phyloP scores from a whole-genome alignment of 495 filamentous ascomycete genomes.

The Cudoniella acicularis region DNA sequence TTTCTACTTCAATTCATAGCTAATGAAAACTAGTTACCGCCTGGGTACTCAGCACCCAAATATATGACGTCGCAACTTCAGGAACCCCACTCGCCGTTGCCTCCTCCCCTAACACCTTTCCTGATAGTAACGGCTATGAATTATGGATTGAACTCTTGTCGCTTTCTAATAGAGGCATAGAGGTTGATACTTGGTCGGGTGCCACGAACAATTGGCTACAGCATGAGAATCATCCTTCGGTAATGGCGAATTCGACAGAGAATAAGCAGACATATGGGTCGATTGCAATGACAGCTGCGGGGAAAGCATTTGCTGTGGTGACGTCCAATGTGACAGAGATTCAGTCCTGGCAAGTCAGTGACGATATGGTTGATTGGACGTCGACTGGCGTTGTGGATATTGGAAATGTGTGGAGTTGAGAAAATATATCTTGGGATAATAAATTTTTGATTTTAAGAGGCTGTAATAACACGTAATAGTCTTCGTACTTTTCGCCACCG shows the following conservation, averaged over 20 bases:
- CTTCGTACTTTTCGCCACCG: too few species aligned
- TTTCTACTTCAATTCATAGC: constrained; percentile 1
- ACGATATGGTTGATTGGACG: constrained; percentile 23
- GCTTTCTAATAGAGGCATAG: constrained; percentile 13
- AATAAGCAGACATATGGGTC: constrained; percentile 7
- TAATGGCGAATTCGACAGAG: constrained; percentile 21
- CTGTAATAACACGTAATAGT: neutral
- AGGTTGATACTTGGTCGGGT: constrained; percentile 25
- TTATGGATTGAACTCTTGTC: constrained; percentile 24
- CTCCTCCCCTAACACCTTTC: constrained; percentile 10
- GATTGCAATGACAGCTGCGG: constrained; percentile 22
- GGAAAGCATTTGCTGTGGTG: constrained; percentile 22
- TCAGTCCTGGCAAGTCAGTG: constrained; percentile 20
- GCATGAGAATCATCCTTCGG: constrained; percentile 15
- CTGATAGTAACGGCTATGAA: constrained; percentile 15
- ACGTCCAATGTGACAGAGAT: constrained; percentile 16
- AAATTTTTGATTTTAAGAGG: neutral
- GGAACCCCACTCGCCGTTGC: constrained; percentile 22
- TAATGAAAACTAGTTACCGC: constrained; percentile 6
- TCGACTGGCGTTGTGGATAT: constrained; percentile 19
- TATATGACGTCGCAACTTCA: constrained; percentile 6
- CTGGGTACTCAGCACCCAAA: constrained; percentile 16
- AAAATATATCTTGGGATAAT: neutral
- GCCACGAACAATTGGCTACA: constrained; percentile 14
- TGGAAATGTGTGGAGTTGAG: constrained; percentile 14